These are phyloP conservation scores for Smittium culicis DNA, from an alignment of 371 early-diverging fungal genomes.

Conservation along the genomic window DNA sequence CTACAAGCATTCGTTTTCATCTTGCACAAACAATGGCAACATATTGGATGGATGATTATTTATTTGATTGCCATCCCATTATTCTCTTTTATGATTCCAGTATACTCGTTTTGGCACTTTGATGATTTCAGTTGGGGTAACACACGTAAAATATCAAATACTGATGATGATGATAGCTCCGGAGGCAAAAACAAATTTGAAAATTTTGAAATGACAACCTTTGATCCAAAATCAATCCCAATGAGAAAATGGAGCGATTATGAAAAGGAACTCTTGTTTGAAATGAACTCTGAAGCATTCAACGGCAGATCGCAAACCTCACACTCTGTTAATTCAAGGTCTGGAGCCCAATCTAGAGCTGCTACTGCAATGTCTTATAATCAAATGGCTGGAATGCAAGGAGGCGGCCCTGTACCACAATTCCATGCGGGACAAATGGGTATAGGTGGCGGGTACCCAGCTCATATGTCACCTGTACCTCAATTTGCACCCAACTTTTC, in stretches of 20 bases:
- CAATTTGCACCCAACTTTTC: too few relatives aligned
- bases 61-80: conserved; percentile 74
- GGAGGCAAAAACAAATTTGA: conserved; percentile 62
- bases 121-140: conserved; percentile 97
- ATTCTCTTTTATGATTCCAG: conserved; percentile 59
- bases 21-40: conserved; percentile 73
- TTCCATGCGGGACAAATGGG: too few relatives aligned
- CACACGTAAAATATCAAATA: conserved; percentile 77
- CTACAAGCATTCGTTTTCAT: conserved; percentile 66
- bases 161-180: conserved; percentile 56
- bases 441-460: too few relatives aligned
- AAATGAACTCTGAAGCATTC: background rate
- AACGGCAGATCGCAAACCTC: background rate
- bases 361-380: background rate
- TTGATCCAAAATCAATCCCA: conserved; percentile 76
- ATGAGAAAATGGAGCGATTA: conserved; percentile 81
- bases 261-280: conserved; percentile 38
- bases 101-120: conserved; percentile 91
- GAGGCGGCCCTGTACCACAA: background rate
- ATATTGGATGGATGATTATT: conserved; percentile 86
- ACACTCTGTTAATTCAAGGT: background rate
- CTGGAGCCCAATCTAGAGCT: background rate
- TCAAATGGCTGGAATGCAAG: background rate
- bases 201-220: conserved; percentile 45
- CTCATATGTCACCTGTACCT: too few relatives aligned